Base-by-base conservation (phyloP, 495 filamentous ascomycete genomes). In the Massariosphaeria phaeospora region DNA sequence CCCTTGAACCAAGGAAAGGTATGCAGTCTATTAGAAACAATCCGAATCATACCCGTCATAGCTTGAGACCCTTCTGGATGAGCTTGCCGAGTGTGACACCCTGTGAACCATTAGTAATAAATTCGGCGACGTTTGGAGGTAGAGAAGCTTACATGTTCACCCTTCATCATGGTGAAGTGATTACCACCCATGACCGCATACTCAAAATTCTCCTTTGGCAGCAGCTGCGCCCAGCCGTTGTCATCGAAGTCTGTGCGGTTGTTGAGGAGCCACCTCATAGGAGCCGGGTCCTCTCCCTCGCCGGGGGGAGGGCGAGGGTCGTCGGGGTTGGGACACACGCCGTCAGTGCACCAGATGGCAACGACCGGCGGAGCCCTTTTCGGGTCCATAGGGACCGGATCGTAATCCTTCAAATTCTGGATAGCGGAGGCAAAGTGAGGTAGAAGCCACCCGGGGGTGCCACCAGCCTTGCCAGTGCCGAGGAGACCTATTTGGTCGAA, bases 361-460 rank as follows among this genome's bases (percentile, higher is more conserved):
- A 76, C 81, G 10, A 84, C 84, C 47, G 81, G 81, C 5, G 86
- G 83, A 49, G 76, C 79, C 31, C 80, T 72, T 0, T 50, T 63
- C 0, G 70, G 65, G 3, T 68, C 50, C 11, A 78, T 75, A 24
- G 80, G 83, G 57, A 73, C 69, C 10, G 82, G 77, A 13, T 80
- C 75, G 70, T 93, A 95, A 36, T 81, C 83, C 54, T 83, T 83
- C 23, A 93, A 72, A 1, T 84, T 83, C 38, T 81, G 78, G 56
- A 93, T 85, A 36, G 86, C 85, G 17, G 85, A 80, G 2, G 80
- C 72, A 71, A 95, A 95, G 69, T 95, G 89, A 40, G 88, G 88
- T 0, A 93, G 79, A 3, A 95, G 78, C 89, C 89, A 95, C 73
- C 74, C 3, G 79, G 88, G 44, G 82, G 79, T 69, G 81, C 85